Base-by-base conservation (phyloP, 805 yeast genomes). In the Pichia exigua region DNA sequence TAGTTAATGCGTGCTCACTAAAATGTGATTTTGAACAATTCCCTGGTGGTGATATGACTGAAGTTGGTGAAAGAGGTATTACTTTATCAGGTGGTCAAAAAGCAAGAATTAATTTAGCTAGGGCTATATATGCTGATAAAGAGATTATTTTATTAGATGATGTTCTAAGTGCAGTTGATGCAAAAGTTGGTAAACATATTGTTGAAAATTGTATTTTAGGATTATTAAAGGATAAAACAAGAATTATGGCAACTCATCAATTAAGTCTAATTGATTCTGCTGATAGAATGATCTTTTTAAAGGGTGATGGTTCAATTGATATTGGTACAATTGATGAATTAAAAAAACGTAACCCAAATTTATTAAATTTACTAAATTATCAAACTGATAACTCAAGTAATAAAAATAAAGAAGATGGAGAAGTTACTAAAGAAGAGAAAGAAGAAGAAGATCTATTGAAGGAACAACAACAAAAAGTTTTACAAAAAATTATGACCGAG, bases 41-140 rank as follows among this genome's bases (percentile, higher is more conserved):
- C 35, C 85, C 86, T 11, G 88, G 82, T 40, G 92, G 92, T 30
- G 95, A 88, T 59, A 60, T 66, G 49, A 86, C 95, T 0, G 87
- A 85, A 64, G 85, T 87, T 59, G 95, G 95, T 55, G 95, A 87
- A 64, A 76, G 87, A 64, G 95, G 95, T 60, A 82, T 87, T 46
- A 86, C 94, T 0, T 68, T 87, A 42, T 84, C 92, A n/a, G 95
- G 95, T 51, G 95, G 95, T 48, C 95, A 87, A 65, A 87, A 87
- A 70, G 92, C 95, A 0, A 77, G 95, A 63, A 66, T 83, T 28
- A 75, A 83, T 15, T 67, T 83, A 43, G 89, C 89, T 0, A 74
- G 90, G 59, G 87, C 88, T 0, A 83, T 83, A 5, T 83, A 83
- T 61, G 67, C 86, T 0, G 68, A 81, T 49, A 73, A 77, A 2